These are phyloP conservation scores for Kwoniella mangroviensis DNA, from an alignment of 768 basidiomycete genomes.

Conservation along the genomic window DNA sequence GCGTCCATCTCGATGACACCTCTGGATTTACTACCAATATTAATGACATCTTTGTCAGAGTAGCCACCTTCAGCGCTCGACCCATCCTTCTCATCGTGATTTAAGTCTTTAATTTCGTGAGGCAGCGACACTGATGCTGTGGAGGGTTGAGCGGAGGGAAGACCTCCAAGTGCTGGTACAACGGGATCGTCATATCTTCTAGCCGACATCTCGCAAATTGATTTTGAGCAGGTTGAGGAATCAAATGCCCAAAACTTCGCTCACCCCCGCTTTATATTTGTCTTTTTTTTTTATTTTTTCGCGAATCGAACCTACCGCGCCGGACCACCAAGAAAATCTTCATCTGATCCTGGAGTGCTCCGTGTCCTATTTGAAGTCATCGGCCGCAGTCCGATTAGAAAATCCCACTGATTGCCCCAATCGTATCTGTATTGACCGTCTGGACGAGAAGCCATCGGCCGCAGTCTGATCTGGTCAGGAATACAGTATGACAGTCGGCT, in stretches of 20 bases:
- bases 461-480: neutral
- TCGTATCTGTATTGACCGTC: neutral
- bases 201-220: neutral
- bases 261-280: neutral
- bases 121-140: neutral
- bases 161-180: neutral
- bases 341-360: neutral
- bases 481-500: neutral
- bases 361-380: no score
- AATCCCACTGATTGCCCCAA: neutral
- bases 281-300: neutral
- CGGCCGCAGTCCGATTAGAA: neutral
- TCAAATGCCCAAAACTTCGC: neutral
- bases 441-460: neutral
- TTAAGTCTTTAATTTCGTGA: neutral
- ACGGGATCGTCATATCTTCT: neutral
- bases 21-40: slow-evolving; percentile 36
- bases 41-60: neutral
- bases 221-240: neutral
- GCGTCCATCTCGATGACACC: slow-evolving; percentile 55
- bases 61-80: slow-evolving; percentile 9
- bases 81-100: slow-evolving; percentile 16
- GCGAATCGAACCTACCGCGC: no score
- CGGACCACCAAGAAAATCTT: no score
- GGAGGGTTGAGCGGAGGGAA: neutral